These are phyloP conservation scores for Agmasoma carcini DNA, from an alignment of 371 early-diverging fungal genomes.

Conservation along the genomic window DNA sequence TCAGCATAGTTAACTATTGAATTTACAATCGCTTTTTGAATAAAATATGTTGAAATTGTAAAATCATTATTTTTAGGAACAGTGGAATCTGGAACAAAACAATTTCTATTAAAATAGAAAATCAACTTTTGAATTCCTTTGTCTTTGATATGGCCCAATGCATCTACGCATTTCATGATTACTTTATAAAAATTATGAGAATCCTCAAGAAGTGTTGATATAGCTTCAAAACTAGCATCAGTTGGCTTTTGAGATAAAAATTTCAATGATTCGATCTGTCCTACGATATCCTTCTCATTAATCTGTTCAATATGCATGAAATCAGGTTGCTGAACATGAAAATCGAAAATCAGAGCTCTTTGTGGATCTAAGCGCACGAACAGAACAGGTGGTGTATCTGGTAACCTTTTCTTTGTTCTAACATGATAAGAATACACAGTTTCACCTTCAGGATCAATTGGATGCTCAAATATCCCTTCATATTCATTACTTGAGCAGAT, in stretches of 20 bases:
- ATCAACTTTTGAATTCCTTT: constrained; percentile 52
- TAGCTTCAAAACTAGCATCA: constrained; percentile 17
- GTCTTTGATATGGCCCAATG: constrained; percentile 57
- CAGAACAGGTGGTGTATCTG: constrained; percentile 60
- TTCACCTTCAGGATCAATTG: constrained; percentile 14
- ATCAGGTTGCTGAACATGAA: constrained; percentile 73
- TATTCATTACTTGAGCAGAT: constrained; percentile 46
- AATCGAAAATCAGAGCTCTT: constrained; percentile 70
- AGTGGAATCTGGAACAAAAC: constrained; percentile 52
- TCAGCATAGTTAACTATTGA: too few species aligned
- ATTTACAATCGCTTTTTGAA: constrained; percentile 49
- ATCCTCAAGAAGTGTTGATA: constrained; percentile 58
- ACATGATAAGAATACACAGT: constrained; percentile 44
- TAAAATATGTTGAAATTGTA: constrained; percentile 48
- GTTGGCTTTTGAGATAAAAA: constrained; percentile 24
- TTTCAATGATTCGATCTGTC: constrained; percentile 64
- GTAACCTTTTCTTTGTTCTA: constrained; percentile 38
- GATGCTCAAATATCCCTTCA: constrained; percentile 52
- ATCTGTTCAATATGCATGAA: constrained; percentile 88
- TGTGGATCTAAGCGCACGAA: constrained; percentile 90
- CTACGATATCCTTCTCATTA: constrained; percentile 77
- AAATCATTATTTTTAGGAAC: constrained; percentile 52
- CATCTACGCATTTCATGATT: constrained; percentile 12
- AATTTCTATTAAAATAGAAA: constrained; percentile 52
- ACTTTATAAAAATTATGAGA: constrained; percentile 62